These are phyloP conservation scores for Inga laurina DNA, from an alignment of 306 rosid species.

Conservation along the genomic window DNA sequence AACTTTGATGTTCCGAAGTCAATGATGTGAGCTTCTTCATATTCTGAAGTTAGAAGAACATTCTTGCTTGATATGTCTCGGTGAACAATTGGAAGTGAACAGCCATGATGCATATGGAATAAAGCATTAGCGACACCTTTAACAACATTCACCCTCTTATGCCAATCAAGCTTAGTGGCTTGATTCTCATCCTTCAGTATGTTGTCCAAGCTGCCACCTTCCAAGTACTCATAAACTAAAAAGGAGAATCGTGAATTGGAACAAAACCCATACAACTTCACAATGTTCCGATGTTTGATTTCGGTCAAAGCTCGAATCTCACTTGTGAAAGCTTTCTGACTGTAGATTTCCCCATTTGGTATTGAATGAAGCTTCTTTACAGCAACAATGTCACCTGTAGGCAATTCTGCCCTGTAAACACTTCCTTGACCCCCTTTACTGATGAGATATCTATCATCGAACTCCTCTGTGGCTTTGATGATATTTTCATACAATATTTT, in stretches of 20 bases:
- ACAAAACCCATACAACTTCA: neutral
- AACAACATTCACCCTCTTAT: too few species aligned
- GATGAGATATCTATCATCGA: neutral
- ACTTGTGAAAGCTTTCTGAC: neutral
- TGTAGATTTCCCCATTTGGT: neutral
- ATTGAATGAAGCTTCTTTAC: conserved; percentile 12
- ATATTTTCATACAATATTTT: neutral
- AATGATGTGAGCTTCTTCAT: neutral
- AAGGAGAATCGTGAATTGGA: neutral
- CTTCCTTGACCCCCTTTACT: conserved; percentile 19
- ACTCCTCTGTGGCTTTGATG: neutral
- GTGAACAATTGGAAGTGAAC: neutral
- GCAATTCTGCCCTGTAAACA: conserved; percentile 20
- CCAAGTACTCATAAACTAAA: too few species aligned
- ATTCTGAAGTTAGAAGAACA: neutral
- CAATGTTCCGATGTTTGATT: neutral
- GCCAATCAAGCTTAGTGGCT: too few species aligned
- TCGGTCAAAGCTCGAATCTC: neutral
- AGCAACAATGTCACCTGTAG: conserved; percentile 13
- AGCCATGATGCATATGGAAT: neutral
- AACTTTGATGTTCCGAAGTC: neutral
- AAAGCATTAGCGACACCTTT: neutral
- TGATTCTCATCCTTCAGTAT: too few species aligned
- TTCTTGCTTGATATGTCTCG: conserved; percentile 8
- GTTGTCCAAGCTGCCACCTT: too few species aligned